Evolutionary conservation across 1,284 basidiomycete genomes (phyloP), one percentile per base, ranked within the genome.

Genomic region (Rhodotorula sp.): DNA sequence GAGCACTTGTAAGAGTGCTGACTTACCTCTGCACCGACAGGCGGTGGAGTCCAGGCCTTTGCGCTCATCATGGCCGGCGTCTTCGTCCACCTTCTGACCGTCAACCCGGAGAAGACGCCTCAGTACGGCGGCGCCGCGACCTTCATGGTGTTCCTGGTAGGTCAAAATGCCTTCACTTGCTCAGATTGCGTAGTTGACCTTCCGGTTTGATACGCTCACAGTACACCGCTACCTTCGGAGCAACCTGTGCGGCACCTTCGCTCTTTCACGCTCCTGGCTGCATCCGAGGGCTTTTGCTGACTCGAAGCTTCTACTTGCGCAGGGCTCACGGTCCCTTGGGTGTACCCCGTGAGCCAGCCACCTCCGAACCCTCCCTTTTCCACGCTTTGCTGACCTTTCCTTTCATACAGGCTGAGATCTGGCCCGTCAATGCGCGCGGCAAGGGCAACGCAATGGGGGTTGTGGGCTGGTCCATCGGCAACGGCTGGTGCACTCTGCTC

Each of bases 31-130:
- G 9, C 7, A 14, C 17, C 46, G 10, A 12, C 49, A 61, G 60
- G 60, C 49, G 60, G 60, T 19, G 60, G 19, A 2, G 60, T 61
- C 3, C 60, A 61, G 17, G 60, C 60, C 21, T 61, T 61, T 16
- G 49, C 60, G n/a, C 48, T 61, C 48, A 61, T 61, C 49, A 61
- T 61, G 60, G 60, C 60, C 10, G 60, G 60, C 21, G 49, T 61
- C 13, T 61, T 61, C 49, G 60, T 61, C 49, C 60, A 61, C 23
- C 60, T 61, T 2, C 60, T 61, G 21, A 52, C n/a, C 34, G 49
- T 52, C 10, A 27, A 61, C 60, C 60, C 60, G 10, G 60, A 61
- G 49, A 61, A 61, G 60, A 61, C 60, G 21, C 34, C 60, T 16
- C 45, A 61, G 34, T 61, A 42, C 60, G 60, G 60, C 21, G 60